Percentiles rank a stretch among this genome's conserved stretches.
These are phyloP conservation scores for Ophiorrhiza pumila DNA, from an alignment of 257 asterid species.

Conservation along the genomic window DNA sequence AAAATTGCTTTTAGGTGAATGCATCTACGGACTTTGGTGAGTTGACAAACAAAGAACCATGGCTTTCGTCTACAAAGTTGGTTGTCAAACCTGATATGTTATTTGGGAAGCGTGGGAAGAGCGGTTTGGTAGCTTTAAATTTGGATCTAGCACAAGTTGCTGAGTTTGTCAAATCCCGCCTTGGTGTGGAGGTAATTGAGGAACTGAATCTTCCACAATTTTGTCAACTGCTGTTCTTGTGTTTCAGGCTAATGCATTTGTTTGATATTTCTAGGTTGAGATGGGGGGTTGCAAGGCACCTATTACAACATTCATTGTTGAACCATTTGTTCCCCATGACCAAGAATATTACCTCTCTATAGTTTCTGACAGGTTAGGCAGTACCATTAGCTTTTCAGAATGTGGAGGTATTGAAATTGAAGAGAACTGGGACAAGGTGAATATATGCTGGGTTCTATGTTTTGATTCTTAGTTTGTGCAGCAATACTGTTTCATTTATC, in stretches of 20 bases:
- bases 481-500: neutral
- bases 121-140: constrained; percentile 85
- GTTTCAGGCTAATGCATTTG: constrained; percentile 23
- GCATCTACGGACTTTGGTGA: constrained; percentile 71
- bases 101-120: constrained; percentile 94
- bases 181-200: constrained; percentile 74
- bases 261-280: constrained; percentile 57
- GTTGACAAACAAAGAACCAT: constrained; percentile 72
- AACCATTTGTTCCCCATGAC: constrained; percentile 88
- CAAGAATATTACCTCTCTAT: constrained; percentile 79
- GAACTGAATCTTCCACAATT: constrained; percentile 6
- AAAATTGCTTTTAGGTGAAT: constrained; percentile 42
- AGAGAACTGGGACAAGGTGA: constrained; percentile 97
- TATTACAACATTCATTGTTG: constrained; percentile 82
- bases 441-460: neutral
- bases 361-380: constrained; percentile 86
- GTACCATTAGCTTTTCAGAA: constrained; percentile 85
- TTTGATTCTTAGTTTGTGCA: neutral
- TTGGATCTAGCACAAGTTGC: constrained; percentile 83
- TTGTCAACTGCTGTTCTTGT: constrained; percentile 11
- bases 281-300: constrained; percentile 97
- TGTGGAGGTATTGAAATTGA: constrained; percentile 96
- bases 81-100: constrained; percentile 95
- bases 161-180: constrained; percentile 77
- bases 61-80: constrained; percentile 85